Percentiles rank a stretch among this genome's conserved stretches.
Conservation (phyloP, 306 rosid species). For the Calophaca sinica region DNA sequence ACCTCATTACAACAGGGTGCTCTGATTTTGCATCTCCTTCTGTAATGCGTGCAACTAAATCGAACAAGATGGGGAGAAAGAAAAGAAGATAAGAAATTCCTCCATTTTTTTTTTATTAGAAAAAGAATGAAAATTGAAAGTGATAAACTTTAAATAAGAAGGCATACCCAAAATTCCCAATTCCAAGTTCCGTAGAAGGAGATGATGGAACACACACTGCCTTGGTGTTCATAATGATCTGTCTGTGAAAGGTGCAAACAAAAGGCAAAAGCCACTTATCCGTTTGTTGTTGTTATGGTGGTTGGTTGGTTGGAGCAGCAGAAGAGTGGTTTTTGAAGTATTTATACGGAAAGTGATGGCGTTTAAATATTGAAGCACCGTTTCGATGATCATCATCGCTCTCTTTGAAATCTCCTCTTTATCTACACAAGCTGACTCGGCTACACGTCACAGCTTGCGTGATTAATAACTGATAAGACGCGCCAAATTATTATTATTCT, state of each 20-base stretch:
- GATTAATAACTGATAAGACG: too few relatives aligned
- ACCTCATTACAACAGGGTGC: conserved; percentile 77
- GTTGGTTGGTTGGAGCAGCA: neutral
- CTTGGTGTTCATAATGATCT: conserved; percentile 35
- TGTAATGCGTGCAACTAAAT: conserved; percentile 70
- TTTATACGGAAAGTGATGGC: neutral
- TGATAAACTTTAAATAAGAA: neutral
- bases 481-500: too few relatives aligned
- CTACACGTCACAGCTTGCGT: conserved; percentile 26
- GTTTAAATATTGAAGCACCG: neutral
- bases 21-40: conserved; percentile 74
- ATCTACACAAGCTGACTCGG: conserved; percentile 18
- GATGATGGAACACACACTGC: neutral
- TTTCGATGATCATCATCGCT: too few relatives aligned
- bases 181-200: conserved; percentile 29
- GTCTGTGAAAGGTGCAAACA: neutral
- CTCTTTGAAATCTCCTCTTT: neutral
- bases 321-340: neutral
- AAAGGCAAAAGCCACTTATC: conserved; percentile 19
- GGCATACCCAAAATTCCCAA: conserved; percentile 61
- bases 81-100: neutral
- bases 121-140: neutral
- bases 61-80: neutral
- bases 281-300: conserved; percentile 15
- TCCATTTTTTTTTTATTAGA: neutral